A percentile compares a stretch with the other conserved stretches of the same genome.
Evolutionary conservation across 495 filamentous ascomycete genomes (phyloP).

Genomic region (Neurospora africana): DNA sequence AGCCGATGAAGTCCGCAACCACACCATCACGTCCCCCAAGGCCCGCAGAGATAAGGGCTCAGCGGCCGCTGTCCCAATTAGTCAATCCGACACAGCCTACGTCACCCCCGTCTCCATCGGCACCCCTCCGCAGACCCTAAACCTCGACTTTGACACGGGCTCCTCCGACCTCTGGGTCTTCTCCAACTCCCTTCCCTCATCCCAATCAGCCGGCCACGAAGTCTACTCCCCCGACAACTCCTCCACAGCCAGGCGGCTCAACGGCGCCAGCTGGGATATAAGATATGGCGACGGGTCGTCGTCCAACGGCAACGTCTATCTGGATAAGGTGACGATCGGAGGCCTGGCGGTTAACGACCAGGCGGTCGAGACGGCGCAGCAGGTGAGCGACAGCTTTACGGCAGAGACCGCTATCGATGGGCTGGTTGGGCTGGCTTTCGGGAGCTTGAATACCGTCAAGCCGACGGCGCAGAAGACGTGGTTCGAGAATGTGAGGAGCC

Average conservation of each 20-base stretch:
- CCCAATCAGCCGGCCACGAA: slow-evolving; percentile 38
- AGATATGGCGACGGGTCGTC: slow-evolving; percentile 60
- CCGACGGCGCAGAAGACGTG: slow-evolving; percentile 55
- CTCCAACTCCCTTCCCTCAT: slow-evolving; percentile 15
- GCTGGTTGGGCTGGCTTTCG: slow-evolving; percentile 66
- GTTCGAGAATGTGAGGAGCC: slow-evolving; percentile 56
- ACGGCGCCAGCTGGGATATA: slow-evolving; percentile 53
- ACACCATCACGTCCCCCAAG: neutral
- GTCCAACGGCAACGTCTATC: slow-evolving; percentile 57
- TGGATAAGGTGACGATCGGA: slow-evolving; percentile 60
- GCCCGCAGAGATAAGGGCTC: slow-evolving; percentile 30
- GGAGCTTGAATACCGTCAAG: slow-evolving; percentile 57
- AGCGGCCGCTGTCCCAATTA: slow-evolving; percentile 44
- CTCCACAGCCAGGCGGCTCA: slow-evolving; percentile 36
- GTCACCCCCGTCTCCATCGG: slow-evolving; percentile 59
- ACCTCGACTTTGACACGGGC: slow-evolving; percentile 68
- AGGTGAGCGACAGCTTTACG: slow-evolving; percentile 53
- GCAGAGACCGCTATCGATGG: slow-evolving; percentile 54
- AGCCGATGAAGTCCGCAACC: slow-evolving; percentile 11
- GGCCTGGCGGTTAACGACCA: slow-evolving; percentile 49
- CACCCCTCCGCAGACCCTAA: slow-evolving; percentile 44
- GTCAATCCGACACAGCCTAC: slow-evolving; percentile 54
- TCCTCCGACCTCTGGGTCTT: slow-evolving; percentile 62
- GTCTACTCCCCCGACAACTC: slow-evolving; percentile 46
- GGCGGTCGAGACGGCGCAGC: slow-evolving; percentile 58